Evolutionary conservation across 1,139 yeast genomes (phyloP), one percentile per base, ranked within the genome.

Genomic region (Pneumocystis murina): DNA sequence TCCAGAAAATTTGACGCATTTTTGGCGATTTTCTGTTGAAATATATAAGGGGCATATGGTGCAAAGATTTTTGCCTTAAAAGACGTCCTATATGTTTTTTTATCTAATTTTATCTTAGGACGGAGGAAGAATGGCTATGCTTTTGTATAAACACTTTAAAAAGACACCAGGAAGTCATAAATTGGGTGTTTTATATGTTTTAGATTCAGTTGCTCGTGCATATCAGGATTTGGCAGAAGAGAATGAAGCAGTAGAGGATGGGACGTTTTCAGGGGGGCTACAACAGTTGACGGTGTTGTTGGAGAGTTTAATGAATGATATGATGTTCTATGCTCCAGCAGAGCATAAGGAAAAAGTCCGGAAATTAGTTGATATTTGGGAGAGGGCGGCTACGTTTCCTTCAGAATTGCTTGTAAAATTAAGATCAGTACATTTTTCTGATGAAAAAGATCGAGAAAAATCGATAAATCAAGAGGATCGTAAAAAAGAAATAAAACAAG

Each of bases 311-410:
- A 70, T 76, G 69, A 71, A 69, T 48, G 75, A 74, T 64, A 70
- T 73, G 16, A 67, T 72, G 39, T 64, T 61, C 17, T 66, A 67
- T 20, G 68, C 71, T 5, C 68, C 73, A 5, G 69, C 66, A 8
- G 71, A 70, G 55, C 69, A 71, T 38, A 68, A 65, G 67, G 88
- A 83, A 66, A 92, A 90, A 74, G 83, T 90, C 69, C 79, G 84
- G 71, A 91, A 90, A 75, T 80, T 92, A 70, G 81, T 92, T 69
- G 96, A 88, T 68, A 91, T 92, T 71, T 92, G 98, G 98, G 89
- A 84, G 70, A 83, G 89, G 69, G 87, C 92, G 43, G 84, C 83
- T 62, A 86, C 96, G 17, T 92, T 92, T 75, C 78, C 80, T 63
- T 80, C 80, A 59, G 79, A 79, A 7, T 38, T 59, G 10, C 54